Base-by-base conservation (phyloP, 208 protist species). In the Leishmania gerbilli region DNA sequence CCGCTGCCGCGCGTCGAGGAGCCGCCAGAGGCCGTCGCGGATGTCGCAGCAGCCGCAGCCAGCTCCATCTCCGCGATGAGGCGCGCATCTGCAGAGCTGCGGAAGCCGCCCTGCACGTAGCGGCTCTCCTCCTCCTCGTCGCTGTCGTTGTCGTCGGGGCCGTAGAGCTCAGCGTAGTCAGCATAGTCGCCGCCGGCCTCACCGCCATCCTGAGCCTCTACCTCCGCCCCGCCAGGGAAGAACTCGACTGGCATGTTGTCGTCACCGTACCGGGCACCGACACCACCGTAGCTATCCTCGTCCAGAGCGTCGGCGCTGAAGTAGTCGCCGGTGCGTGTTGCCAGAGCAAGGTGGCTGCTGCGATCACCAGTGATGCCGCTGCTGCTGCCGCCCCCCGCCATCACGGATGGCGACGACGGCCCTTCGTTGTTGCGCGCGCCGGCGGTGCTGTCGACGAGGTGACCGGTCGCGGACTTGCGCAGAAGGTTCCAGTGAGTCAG, bases 221-320 rank as follows among this genome's bases (percentile, higher is more conserved):
- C 79, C 83, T 95, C 91, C 1, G 87, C 91, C 17, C 91, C 93
- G 31, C 88, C 91, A 40, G 91, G 88, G 78, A 96, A 93, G 85
- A 94, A 94, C 81, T 94, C 91, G n/a, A 90, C 88, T 2, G 93
- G 93, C 91, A 97, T 95, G 79, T 92, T 88, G 51, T 80, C 83
- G 40, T 82, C 62, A 11, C 42, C 24, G 69, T 74, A 74, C 19
- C 45, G 79, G 40, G 19, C 68, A 17, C 68, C 53, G 6, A 37
- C 71, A 34, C 34, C 58, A 21, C 47, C 67, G 65, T 53, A 75
- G 51, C 47, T 15, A 51, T 82, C 71, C 51, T 79, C 55, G 24
- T 40, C 71, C 37, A 49, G 47, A 55, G 58, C 77, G 21, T 71
- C 81, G 37, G 40, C n/a, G 1, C 45, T 31, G 45, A 53, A 74